Conservation (phyloP, 805 yeast species). For the Lipomyces yamadae region DNA sequence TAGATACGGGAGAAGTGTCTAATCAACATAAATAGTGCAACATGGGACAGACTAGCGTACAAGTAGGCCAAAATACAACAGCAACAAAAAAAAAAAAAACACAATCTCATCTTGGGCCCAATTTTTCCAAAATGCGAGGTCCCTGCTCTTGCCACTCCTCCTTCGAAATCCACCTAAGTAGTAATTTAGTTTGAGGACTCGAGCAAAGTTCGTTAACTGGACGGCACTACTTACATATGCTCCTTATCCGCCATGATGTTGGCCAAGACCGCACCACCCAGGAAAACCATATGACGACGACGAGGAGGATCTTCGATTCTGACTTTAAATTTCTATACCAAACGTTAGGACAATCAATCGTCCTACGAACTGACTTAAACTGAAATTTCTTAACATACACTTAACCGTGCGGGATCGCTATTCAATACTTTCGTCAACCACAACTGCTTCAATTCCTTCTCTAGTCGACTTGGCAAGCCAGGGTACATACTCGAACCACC, state of each 20-base stretch:
- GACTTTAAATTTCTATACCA: slow-evolving; percentile 74
- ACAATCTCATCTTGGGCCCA: slow-evolving; percentile 76
- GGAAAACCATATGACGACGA: slow-evolving; percentile 97
- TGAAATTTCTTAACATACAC: slow-evolving; percentile 16
- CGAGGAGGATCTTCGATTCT: slow-evolving; percentile 98
- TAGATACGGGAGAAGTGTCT: not conserved
- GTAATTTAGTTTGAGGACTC: not conserved
- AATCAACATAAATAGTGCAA: not conserved
- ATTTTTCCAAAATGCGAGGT: slow-evolving; percentile 76
- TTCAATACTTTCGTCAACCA: slow-evolving; percentile 90
- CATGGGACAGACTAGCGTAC: not conserved
- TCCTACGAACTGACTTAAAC: not conserved
- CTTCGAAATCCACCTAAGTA: slow-evolving; percentile 75
- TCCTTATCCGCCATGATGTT: slow-evolving; percentile 98
- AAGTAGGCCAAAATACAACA: not conserved
- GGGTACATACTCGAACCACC: slow-evolving; percentile 99
- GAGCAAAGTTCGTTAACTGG: not conserved
- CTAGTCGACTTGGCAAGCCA: slow-evolving; percentile 93
- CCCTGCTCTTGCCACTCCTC: slow-evolving; percentile 99
- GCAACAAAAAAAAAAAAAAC: not conserved
- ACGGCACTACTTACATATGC: slow-evolving; percentile 61
- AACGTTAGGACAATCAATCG: slow-evolving; percentile 44
- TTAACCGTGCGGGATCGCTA: slow-evolving; percentile 81
- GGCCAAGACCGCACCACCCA: slow-evolving; percentile 98
- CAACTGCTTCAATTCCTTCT: slow-evolving; percentile 92